Base-by-base conservation (phyloP, 2,329 filamentous ascomycete genomes). In the Epichloe sibirici region DNA sequence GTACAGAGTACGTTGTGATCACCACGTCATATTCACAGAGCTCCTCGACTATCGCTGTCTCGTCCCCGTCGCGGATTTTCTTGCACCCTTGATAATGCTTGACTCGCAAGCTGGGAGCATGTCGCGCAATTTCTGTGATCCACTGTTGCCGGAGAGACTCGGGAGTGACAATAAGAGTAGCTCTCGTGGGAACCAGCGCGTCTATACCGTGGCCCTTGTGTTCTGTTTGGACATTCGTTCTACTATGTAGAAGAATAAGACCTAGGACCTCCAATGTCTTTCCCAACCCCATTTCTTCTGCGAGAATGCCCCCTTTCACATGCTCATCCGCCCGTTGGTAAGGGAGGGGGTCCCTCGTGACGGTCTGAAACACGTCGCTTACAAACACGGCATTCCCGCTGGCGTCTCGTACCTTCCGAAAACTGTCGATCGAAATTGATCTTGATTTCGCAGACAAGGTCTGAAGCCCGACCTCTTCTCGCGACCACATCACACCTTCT, bases 251-350 rank as follows among this genome's bases (percentile, higher is more conserved):
- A 7, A 80, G 71, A n/a, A 90, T 78, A 11, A 91, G 71, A 4
- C 83, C 77, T 45, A 90, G 79, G 2, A 88, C 73, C 67, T 91
- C 88, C 3, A 90, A 73, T 0, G 87, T 91, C 65, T 91, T 91
- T 1, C 87, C 87, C 1, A 91, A 71, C 0, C 87, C 87, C 87
- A 91, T 91, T 65, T 91, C 87, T 62, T 91, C 87, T 0, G 85
- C 82, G 5, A 91, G 69, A 47, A 89, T 83, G 0, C 86, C 86
- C 12, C 81, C 79, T 45, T 67, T 74, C 11, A 79, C 53, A 0
- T 59, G 57, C n/a, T 64, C 62, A 49, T 78, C 68, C 23, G 65
- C 54, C 45, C 69, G 63, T 37, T 66, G 64, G 51, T 80, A 81
- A 68, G 60, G 0, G 62, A 55, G 8, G 71, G 55, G 60, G 17